Evolutionary conservation across 352 stramenopile genomes (phyloP).

Genomic region (Globisporangium emineosum): DNA sequence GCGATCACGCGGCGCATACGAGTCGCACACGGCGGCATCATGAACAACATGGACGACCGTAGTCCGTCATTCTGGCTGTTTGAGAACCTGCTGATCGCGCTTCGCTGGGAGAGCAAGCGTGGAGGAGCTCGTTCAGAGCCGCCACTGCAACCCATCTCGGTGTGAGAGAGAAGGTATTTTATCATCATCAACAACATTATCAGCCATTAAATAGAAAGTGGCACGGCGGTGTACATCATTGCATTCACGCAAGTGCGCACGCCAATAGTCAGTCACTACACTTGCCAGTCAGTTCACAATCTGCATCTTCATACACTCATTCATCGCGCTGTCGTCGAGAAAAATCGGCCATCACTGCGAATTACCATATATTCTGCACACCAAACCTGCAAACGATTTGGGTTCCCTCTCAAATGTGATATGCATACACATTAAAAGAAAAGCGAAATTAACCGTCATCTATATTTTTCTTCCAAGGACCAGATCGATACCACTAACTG

Average conservation of each 20-base stretch:
- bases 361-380: too few relatives aligned
- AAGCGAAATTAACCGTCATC: too few relatives aligned
- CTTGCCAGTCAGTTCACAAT: not conserved
- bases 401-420: too few relatives aligned
- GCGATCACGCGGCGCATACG: conserved; percentile 17
- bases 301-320: not conserved
- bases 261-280: too few relatives aligned
- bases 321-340: not conserved
- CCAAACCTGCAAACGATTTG: too few relatives aligned
- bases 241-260: not conserved
- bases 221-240: not conserved
- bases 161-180: not conserved
- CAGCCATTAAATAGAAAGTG: not conserved
- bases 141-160: not conserved
- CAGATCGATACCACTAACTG: too few relatives aligned
- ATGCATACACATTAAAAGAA: too few relatives aligned
- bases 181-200: not conserved
- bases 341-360: too few relatives aligned
- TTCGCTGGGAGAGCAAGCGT: conserved; percentile 38
- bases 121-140: not conserved
- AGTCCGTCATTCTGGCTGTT: conserved; percentile 57
- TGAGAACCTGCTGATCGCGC: conserved; percentile 48
- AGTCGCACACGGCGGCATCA: conserved; percentile 53
- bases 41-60: conserved; percentile 59
- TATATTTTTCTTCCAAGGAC: too few relatives aligned